Base-by-base conservation (phyloP, 768 basidiomycete genomes). In the Neoboletus subvelutipes region DNA sequence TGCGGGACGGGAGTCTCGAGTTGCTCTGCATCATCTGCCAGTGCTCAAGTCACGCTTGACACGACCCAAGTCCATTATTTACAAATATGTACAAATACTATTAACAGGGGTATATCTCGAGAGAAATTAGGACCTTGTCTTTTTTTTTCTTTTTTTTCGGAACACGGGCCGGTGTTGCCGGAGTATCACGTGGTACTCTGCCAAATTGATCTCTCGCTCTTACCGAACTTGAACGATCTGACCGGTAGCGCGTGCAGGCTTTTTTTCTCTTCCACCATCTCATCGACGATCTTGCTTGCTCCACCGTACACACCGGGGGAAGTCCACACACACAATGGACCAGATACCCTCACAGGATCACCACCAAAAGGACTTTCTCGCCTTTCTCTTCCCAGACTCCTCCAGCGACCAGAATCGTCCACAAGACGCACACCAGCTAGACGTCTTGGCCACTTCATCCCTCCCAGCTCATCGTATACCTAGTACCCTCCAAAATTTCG, bases 321-420 rank as follows among this genome's bases (percentile, higher is more conserved):
- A n/a, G 1, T 2, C 5, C n/a, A 11, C 33, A 4, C 33, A 34
- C 15, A 17, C 3, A 18, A 69, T 71, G 70, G 65, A 71, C 41
- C 63, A 66, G 39, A 66, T 60, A 3, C 46, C 56, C 15, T 40
- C 52, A 2, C 69, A 75, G 57, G 66, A 68, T 53, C 64, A 73
- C 42, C 67, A 72, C 26, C 70, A 73, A 41, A 76, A 76, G 40
- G 75, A 76, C 41, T 67, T 73, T 5, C 56, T 76, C 28, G 59
- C 70, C 1, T 73, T 69, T 33, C 66, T 76, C 45, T 76, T 76
- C 39, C 67, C 70, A 1, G 69, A 76, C 48, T 36, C 66, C 17
- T 43, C 62, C 26, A 10, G 54, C 13, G 73, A 70, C 58, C 62
- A 65, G 2, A 67, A 66, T 55, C 70, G 62, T 51, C 22, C 48